Evolutionary conservation across 2,329 filamentous ascomycete genomes (phyloP).

Genomic region (Aureobasidium sp.): DNA sequence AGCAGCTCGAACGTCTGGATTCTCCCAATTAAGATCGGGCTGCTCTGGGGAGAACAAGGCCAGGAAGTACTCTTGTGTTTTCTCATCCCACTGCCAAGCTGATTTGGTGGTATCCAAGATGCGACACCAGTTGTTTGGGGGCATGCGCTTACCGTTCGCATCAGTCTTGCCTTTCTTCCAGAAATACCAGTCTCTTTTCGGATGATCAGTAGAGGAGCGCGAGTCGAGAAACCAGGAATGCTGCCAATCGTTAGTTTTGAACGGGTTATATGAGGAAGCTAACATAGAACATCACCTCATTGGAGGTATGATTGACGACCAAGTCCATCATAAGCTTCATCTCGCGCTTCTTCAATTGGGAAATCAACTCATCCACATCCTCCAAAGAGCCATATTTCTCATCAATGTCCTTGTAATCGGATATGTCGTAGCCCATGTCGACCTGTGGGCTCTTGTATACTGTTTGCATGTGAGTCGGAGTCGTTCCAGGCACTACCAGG

Average conservation of each 20-base stretch:
- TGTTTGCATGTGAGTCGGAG: slow-evolving; percentile 36
- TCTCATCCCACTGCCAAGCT: slow-evolving; percentile 65
- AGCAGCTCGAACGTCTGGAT: slow-evolving; percentile 56
- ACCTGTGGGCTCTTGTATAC: slow-evolving; percentile 55
- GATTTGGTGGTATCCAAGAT: slow-evolving; percentile 51
- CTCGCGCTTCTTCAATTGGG: slow-evolving; percentile 51
- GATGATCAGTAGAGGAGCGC: slow-evolving; percentile 39
- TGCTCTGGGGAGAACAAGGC: slow-evolving; percentile 70
- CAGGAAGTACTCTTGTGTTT: slow-evolving; percentile 69
- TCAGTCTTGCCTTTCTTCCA: slow-evolving; percentile 41
- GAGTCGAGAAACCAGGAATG: slow-evolving; percentile 55
- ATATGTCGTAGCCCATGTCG: slow-evolving; percentile 63
- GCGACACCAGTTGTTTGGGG: slow-evolving; percentile 63
- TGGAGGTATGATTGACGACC: slow-evolving; percentile 65
- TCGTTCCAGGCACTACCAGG: slow-evolving; percentile 55
- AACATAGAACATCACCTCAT: no score
- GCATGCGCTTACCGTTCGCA: slow-evolving; percentile 52
- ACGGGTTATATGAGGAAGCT: no score
- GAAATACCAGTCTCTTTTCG: slow-evolving; percentile 51
- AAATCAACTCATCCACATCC: slow-evolving; percentile 56
- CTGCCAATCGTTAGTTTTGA: slow-evolving; percentile 32
- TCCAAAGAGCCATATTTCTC: slow-evolving; percentile 56
- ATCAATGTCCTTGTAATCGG: slow-evolving; percentile 59
- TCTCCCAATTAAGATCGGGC: slow-evolving; percentile 81
- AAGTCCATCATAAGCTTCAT: slow-evolving; percentile 67